These are phyloP conservation scores for Fraxinus xanthoxyloides DNA, from an alignment of 305 asterid genomes.

Conservation along the genomic window DNA sequence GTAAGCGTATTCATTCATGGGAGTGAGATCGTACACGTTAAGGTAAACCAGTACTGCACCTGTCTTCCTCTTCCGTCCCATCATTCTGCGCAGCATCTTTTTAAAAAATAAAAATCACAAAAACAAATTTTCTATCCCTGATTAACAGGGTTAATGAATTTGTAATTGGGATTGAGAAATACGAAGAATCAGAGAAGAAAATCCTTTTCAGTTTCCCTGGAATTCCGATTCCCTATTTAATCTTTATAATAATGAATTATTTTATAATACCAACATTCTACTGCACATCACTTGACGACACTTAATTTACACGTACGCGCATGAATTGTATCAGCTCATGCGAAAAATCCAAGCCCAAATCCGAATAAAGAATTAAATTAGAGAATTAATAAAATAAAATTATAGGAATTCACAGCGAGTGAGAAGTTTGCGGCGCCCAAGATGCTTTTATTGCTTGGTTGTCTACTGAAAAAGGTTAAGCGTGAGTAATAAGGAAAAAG, in stretches of 20 bases:
- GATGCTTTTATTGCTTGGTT: not conserved
- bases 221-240: not conserved
- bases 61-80: conserved; percentile 46
- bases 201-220: not conserved
- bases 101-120: not conserved
- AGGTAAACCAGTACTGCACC: conserved; percentile 64
- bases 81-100: conserved; percentile 46
- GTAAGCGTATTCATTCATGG: conserved; percentile 72
- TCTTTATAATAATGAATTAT: not conserved
- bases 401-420: not conserved
- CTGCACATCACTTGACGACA: not conserved
- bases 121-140: not conserved
- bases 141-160: not conserved
- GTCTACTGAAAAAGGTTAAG: not conserved
- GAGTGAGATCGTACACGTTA: conserved; percentile 71
- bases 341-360: not conserved
- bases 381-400: not conserved
- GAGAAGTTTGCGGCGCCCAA: not conserved
- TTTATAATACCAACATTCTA: not conserved
- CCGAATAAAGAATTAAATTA: not conserved
- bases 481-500: not conserved
- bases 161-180: not conserved
- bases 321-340: not conserved
- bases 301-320: not conserved
- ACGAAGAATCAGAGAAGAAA: conserved; percentile 1